A percentile compares a stretch with the other conserved stretches of the same genome.
Conservation (phyloP, 2,329 filamentous ascomycete genomes). For the Arthrobotrys entomopaga region DNA sequence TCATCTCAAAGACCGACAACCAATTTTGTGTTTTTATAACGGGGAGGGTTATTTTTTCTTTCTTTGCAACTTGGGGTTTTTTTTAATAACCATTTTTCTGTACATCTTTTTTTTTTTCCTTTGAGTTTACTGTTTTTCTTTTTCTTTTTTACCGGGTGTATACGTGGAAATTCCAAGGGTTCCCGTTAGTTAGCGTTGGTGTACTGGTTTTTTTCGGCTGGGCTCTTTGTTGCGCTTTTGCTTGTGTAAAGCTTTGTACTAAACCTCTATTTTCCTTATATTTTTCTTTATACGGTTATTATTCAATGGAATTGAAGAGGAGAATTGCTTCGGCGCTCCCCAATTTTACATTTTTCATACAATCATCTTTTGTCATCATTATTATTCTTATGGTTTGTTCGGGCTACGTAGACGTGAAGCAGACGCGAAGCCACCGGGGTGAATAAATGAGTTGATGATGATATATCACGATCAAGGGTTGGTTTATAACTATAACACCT, state of each 20-base stretch:
- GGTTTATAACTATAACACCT: not conserved
- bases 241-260: constrained; percentile 30
- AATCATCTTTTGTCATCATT: not conserved
- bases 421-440: too few species aligned
- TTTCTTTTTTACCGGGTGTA: constrained; percentile 59
- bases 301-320: constrained; percentile 62
- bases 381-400: too few species aligned
- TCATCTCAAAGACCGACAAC: constrained; percentile 21
- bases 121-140: constrained; percentile 30
- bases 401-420: not conserved
- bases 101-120: constrained; percentile 42
- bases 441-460: too few species aligned
- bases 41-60: constrained; percentile 55
- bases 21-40: constrained; percentile 25
- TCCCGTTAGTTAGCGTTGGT: constrained; percentile 57
- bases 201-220: constrained; percentile 54
- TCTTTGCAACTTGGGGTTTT: constrained; percentile 11
- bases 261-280: constrained; percentile 29
- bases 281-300: constrained; percentile 33
- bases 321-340: constrained; percentile 57
- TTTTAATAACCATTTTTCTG: constrained; percentile 37
- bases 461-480: not conserved
- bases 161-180: constrained; percentile 59
- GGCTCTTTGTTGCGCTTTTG: constrained; percentile 41
- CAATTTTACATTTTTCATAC: constrained; percentile 40